A percentile compares a stretch with the other conserved stretches of the same genome.
These are phyloP conservation scores for Cyclanthera cordifolia DNA, from an alignment of 306 rosid genomes.

Conservation along the genomic window DNA sequence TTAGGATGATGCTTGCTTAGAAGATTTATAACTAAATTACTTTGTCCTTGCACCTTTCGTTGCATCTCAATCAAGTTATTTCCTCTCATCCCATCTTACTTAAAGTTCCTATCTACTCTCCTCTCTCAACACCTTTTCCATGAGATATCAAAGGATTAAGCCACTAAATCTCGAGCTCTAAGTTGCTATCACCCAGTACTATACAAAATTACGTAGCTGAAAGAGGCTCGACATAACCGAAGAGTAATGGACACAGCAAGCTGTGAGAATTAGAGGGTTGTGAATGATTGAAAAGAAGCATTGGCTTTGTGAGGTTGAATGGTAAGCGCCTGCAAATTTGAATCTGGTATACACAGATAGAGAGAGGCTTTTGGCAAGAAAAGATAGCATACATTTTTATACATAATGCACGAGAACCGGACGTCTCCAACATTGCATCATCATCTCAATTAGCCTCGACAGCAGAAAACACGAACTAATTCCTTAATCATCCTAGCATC, in stretches of 20 bases:
- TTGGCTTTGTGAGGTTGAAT: not conserved
- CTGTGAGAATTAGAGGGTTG: not conserved
- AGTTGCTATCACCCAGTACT: no score
- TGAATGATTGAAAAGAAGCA: not conserved
- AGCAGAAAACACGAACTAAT: conserved; percentile 21
- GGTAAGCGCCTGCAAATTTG: not conserved
- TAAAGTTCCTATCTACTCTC: not conserved
- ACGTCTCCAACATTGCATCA: conserved; percentile 7
- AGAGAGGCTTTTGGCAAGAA: conserved; percentile 25
- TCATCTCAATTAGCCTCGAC: conserved; percentile 21
- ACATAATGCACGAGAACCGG: not conserved
- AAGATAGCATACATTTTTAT: conserved; percentile 6
- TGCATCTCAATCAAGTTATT: no score
- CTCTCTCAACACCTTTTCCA: no score
- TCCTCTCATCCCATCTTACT: not conserved
- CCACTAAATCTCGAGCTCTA: not conserved
- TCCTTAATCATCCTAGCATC: conserved; percentile 13
- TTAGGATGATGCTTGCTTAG: no score
- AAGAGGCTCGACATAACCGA: no score
- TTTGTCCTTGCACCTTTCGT: no score
- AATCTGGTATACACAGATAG: not conserved
- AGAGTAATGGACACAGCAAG: not conserved
- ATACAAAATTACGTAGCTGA: no score
- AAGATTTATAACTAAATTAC: no score
- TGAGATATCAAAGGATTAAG: not conserved